Percentiles rank a stretch among this genome's conserved stretches.
Evolutionary conservation across 345 rosid species (phyloP).

Genomic region (Gossypioides kirkii): DNA sequence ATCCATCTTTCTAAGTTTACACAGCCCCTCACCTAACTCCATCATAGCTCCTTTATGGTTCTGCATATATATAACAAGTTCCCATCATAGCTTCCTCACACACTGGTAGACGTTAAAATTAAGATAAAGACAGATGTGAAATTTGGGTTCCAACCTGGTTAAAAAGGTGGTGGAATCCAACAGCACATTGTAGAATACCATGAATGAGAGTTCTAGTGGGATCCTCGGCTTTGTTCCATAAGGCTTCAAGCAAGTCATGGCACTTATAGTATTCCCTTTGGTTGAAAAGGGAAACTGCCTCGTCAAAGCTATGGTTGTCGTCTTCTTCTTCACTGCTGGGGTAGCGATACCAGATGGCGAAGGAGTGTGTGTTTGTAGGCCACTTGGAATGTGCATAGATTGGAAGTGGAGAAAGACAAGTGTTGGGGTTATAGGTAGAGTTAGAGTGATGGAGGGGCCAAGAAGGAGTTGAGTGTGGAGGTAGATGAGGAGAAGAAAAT

Average conservation of each 20-base stretch:
- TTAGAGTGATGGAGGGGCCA: slow-evolving; percentile 2
- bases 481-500: not conserved
- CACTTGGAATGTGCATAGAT: not conserved
- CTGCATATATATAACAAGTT: slow-evolving; percentile 21
- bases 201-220: slow-evolving; percentile 68
- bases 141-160: slow-evolving; percentile 43
- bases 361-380: slow-evolving; percentile 10
- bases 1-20: slow-evolving; percentile 82
- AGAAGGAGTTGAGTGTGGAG: not conserved
- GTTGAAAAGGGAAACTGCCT: slow-evolving; percentile 66
- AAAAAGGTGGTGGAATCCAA: slow-evolving; percentile 85
- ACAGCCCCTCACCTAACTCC: slow-evolving; percentile 86
- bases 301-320: slow-evolving; percentile 37
- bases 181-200: slow-evolving; percentile 84
- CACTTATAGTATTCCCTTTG: slow-evolving; percentile 67
- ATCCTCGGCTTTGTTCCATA: slow-evolving; percentile 71
- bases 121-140: not conserved
- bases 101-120: not conserved
- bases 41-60: slow-evolving; percentile 95
- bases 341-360: slow-evolving; percentile 27
- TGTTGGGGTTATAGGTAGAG: not conserved
- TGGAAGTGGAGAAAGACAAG: not conserved
- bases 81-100: not conserved
- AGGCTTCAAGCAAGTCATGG: slow-evolving; percentile 71
- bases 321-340: slow-evolving; percentile 12